Base-by-base conservation (phyloP, 306 rosid genomes). In the Styphnolobium japonicum region DNA sequence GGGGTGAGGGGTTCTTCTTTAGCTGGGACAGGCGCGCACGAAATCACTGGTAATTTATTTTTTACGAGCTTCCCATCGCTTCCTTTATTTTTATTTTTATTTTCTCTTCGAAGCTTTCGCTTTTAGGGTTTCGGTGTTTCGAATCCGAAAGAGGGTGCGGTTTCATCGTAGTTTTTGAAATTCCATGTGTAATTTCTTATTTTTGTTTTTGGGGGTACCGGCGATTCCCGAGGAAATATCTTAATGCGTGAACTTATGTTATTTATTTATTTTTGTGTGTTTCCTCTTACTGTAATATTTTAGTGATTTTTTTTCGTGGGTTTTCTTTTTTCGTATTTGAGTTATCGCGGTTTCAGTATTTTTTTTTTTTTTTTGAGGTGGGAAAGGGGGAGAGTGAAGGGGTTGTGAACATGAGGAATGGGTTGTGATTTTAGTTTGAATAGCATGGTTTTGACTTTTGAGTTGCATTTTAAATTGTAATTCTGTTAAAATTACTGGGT, bases 61-160 rank as follows among this genome's bases (percentile, higher is more conserved):
- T 15, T 29, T 5, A 8, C 27, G 21, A 37, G 12, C 22, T 73
- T 73, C 16, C 34, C 64, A 18, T 51, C 18, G 21, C 31, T 23
- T n/a, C 9, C 16, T 42, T 9, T 1, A 16, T 42, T 18, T 31
- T 10, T 6, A 10, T 31, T 64, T 16, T 25, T 2, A 1, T 3
- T 11, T 10, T 25, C 25, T n/a, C 52, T 14, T 58, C 0, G 2
- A 46, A 61, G 51, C 5, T 43, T 70, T 65, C 8, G 15, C 19
- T 67, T 68, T 73, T 87, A 80, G 89, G 89, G 85, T 83, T 87
- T 83, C 48, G 10, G 60, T 75, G 62, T 61, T 86, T 31, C 39
- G 33, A 70, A 71, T 71, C 27, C 7, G 53, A 42, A 46, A 77
- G 22, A 51, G 27, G 81, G 82, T 64, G 79, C 23, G 55, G 9